Base-by-base conservation (phyloP, 75 land plant species). In the Chamaecyparis obtusa region DNA sequence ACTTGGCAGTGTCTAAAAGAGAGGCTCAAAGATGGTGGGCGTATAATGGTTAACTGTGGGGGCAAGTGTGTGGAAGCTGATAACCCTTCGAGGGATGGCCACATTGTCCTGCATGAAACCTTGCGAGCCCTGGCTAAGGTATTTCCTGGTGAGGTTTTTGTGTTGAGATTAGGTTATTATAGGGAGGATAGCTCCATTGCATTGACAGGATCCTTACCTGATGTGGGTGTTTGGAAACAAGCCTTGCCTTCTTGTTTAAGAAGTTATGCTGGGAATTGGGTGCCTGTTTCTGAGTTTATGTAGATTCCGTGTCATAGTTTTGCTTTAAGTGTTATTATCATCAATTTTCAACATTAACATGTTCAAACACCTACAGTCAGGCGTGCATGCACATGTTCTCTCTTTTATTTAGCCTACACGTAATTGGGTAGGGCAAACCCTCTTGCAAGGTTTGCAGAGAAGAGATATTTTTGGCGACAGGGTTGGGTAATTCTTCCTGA, bases 1-100 rank as follows among this genome's bases (percentile, higher is more conserved):
- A 94, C 96, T 2, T 97, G 99, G 99, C 85, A 85, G 90, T 86
- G 32, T 83, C 49, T 97, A 87, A 91, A 75, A 84, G 74, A 83
- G 87, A 88, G 89, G 57, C 87, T 97, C 87, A 90, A 89, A 88
- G 88, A 85, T 48, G 97, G 93, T 46, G 98, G 97, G 86, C 92
- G 96, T 75, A 88, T 97, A 3, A 97, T 97, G 99, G 96, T 97
- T 76, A 97, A 97, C 86, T 96, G 97, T 44, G 99, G 99, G 48
- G 99, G 99, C 27, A 92, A 90, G 16, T 94, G 99, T 85, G 98
- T 97, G 84, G 99, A 96, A 89, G 90, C 97, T 1, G 99, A 95
- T 84, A 95, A 89, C 43, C 72, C 87, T 37, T 19, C 86, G 44
- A 96, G 89, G 76, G 97, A 96, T 84, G 98, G 98, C 27, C 88